phyloP scores from a whole-genome alignment of 1,284 basidiomycete species.

The Exobasidium cylindrosporum region DNA sequence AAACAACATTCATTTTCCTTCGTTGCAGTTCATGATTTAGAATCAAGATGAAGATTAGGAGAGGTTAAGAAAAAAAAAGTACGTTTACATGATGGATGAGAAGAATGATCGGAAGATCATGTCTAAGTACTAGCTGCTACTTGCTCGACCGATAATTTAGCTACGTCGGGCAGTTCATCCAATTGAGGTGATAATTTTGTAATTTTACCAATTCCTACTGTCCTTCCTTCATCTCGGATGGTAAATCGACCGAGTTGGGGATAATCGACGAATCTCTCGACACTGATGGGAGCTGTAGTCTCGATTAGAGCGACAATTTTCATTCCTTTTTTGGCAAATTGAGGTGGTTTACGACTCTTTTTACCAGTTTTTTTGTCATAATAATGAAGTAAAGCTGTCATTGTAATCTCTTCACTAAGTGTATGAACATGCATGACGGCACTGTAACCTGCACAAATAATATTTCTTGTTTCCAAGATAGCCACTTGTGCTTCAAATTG shows the following conservation, averaged over 20 bases:
- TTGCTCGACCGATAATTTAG: constrained; percentile 23
- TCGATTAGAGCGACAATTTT: constrained; percentile 54
- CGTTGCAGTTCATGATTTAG: too few relatives aligned
- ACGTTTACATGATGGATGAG: background rate
- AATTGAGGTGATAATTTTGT: constrained; percentile 43
- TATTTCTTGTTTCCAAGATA: constrained; percentile 54
- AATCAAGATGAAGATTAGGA: too few relatives aligned
- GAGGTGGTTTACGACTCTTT: constrained; percentile 52
- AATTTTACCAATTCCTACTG: constrained; percentile 53
- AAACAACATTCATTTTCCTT: too few relatives aligned
- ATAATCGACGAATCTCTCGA: constrained; percentile 53
- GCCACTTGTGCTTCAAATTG: constrained; percentile 54
- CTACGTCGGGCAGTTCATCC: constrained; percentile 42
- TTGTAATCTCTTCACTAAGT: constrained; percentile 45
- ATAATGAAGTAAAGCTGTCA: constrained; percentile 51
- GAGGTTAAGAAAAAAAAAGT: background rate
- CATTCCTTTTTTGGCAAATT: constrained; percentile 50
- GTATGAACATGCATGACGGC: constrained; percentile 54
- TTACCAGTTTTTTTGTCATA: constrained; percentile 56
- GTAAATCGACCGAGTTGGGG: constrained; percentile 54
- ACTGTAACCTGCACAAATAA: constrained; percentile 53
- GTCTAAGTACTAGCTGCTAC: background rate
- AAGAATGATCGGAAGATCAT: background rate
- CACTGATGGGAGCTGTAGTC: constrained; percentile 45
- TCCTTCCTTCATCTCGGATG: constrained; percentile 52